Evolutionary conservation across 441 rosid genomes (phyloP).

Genomic region (Dalechampia spathulata): DNA sequence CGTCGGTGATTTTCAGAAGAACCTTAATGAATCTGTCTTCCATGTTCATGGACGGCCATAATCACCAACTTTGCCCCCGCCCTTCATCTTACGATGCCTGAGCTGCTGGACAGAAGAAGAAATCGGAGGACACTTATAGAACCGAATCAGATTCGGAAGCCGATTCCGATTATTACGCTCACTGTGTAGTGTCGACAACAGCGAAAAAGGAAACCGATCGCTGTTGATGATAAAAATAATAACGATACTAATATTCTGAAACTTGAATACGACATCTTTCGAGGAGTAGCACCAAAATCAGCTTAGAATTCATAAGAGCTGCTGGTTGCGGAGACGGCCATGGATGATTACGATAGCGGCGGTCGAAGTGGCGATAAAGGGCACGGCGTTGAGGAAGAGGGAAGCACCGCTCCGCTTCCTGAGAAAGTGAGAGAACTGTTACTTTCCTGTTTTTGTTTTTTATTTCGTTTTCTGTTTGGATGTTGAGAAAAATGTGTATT

Average conservation of each 20-base stretch:
- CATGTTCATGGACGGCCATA: constrained; percentile 29
- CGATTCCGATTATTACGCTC: constrained; percentile 15
- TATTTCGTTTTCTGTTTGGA: background rate
- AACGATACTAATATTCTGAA: background rate
- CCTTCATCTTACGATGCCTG: constrained; percentile 34
- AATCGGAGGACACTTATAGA: constrained; percentile 27
- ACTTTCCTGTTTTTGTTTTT: background rate
- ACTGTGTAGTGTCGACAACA: constrained; percentile 22
- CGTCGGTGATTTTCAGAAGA: constrained; percentile 32
- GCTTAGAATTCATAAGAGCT: too few relatives aligned
- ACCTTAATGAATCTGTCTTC: constrained; percentile 25
- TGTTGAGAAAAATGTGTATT: background rate
- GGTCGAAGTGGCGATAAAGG: constrained; percentile 57
- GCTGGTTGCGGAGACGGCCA: too few relatives aligned
- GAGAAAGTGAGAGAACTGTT: constrained; percentile 40
- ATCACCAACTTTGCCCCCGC: background rate
- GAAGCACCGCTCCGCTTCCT: constrained; percentile 76
- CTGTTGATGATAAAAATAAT: constrained; percentile 14
- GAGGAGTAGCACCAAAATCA: constrained; percentile 21
- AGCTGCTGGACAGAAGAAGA: constrained; percentile 47
- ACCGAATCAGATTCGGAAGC: constrained; percentile 24
- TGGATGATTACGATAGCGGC: constrained; percentile 70
- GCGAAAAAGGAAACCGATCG: constrained; percentile 21
- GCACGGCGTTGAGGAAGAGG: constrained; percentile 70
- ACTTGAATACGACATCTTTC: constrained; percentile 17